Conservation (phyloP, 2,329 filamentous ascomycete species). For the Dactylella cylindrospora region DNA sequence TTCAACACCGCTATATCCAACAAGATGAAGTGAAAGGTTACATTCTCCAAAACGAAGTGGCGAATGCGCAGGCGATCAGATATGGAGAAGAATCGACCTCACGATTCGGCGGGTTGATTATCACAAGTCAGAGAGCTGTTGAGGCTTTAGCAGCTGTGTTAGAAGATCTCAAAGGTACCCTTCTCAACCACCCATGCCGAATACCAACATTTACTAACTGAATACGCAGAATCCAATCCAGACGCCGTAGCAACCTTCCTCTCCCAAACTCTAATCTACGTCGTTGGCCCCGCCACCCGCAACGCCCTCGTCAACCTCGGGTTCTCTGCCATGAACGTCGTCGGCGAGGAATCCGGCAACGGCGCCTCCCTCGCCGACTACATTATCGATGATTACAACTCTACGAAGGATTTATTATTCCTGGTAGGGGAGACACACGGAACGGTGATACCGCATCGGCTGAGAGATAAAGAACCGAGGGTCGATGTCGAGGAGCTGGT, state of each 20-base stretch:
- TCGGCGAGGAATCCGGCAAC: constrained; percentile 80
- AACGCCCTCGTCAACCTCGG: constrained; percentile 65
- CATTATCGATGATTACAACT: constrained; percentile 73
- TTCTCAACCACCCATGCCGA: constrained; percentile 49
- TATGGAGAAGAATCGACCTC: constrained; percentile 25
- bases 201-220: no score
- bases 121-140: constrained; percentile 80
- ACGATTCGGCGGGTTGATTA: constrained; percentile 73
- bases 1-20: constrained; percentile 69
- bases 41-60: constrained; percentile 58
- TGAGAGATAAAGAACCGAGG: constrained; percentile 60
- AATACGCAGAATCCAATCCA: constrained; percentile 9
- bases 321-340: constrained; percentile 61
- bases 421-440: constrained; percentile 85
- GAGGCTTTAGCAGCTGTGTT: constrained; percentile 72
- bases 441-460: constrained; percentile 72
- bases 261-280: constrained; percentile 68
- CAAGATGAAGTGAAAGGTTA: constrained; percentile 53
- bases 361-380: constrained; percentile 75
- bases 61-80: constrained; percentile 53
- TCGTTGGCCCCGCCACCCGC: constrained; percentile 77
- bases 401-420: constrained; percentile 68
- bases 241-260: constrained; percentile 56
- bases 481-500: constrained; percentile 70
- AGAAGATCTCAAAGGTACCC: constrained; percentile 57